A percentile compares a stretch with the other conserved stretches of the same genome.
These are phyloP conservation scores for Catunica adiposa DNA, from an alignment of 2,329 filamentous ascomycete species.

Conservation along the genomic window DNA sequence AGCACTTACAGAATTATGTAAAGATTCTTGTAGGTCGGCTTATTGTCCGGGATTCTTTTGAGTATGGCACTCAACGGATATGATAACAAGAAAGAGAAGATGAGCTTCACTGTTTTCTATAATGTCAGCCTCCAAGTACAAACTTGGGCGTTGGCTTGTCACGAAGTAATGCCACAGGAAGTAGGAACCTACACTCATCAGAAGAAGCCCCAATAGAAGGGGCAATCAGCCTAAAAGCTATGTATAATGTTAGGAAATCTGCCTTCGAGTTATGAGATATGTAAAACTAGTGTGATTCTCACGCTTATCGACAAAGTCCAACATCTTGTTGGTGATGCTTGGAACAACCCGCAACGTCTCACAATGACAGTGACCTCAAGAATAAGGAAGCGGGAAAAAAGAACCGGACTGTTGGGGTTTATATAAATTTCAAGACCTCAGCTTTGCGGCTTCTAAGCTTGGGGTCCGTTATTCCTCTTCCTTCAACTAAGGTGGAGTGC, in stretches of 20 bases:
- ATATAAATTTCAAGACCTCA: background rate
- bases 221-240: slow-evolving; percentile 30
- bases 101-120: slow-evolving; percentile 62
- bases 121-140: background rate
- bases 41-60: slow-evolving; percentile 75
- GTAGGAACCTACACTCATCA: slow-evolving; percentile 28
- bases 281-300: slow-evolving; percentile 5
- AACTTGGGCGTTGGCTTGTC: background rate
- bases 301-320: slow-evolving; percentile 13
- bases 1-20: slow-evolving; percentile 60
- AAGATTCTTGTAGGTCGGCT: slow-evolving; percentile 69
- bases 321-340: slow-evolving; percentile 1
- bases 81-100: slow-evolving; percentile 76
- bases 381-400: background rate
- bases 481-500: too few relatives aligned
- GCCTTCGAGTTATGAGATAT: background rate
- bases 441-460: too few relatives aligned
- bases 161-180: background rate
- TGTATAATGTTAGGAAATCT: background rate
- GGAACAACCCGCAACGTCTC: background rate
- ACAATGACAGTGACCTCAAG: background rate
- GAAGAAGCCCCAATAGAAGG: slow-evolving; percentile 27
- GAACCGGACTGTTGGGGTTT: background rate
- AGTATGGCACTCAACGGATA: slow-evolving; percentile 79
- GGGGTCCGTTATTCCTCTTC: too few relatives aligned